A percentile compares a stretch with the other conserved stretches of the same genome.
These are phyloP conservation scores for Puya raimondii DNA, from an alignment of 176 grass and related monocot genomes.

Conservation along the genomic window DNA sequence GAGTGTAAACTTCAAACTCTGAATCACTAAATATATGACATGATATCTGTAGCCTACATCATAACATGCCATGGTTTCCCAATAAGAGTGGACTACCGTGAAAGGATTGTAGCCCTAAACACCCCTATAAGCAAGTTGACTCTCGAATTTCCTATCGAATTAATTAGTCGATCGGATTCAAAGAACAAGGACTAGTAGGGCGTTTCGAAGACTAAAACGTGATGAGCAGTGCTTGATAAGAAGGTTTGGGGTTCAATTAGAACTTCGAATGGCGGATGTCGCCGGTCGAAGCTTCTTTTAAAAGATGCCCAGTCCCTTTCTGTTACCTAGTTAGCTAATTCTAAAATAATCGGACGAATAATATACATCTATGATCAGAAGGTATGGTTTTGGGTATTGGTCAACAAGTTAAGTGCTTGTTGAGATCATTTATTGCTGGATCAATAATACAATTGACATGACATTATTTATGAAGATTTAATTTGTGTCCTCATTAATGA, in stretches of 20 bases:
- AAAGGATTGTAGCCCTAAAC: neutral
- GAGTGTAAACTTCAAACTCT: too few species aligned
- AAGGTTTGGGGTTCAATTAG: neutral
- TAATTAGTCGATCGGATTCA: too few species aligned
- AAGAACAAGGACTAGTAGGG: neutral
- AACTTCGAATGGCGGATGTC: neutral
- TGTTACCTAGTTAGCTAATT: neutral
- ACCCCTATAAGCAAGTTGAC: too few species aligned
- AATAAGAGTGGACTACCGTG: neutral
- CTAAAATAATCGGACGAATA: too few species aligned
- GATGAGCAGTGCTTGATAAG: neutral
- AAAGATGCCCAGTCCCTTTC: neutral
- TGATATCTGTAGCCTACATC: neutral
- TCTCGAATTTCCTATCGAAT: too few species aligned
- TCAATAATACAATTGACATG: too few species aligned
- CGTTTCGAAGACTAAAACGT: neutral
- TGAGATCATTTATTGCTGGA: too few species aligned
- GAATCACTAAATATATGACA: neutral
- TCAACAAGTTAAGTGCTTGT: too few species aligned
- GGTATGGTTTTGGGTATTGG: too few species aligned
- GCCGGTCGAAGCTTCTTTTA: neutral
- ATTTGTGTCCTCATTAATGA: too few species aligned
- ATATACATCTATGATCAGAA: too few species aligned
- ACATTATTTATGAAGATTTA: too few species aligned
- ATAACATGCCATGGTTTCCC: neutral